Evolutionary conservation across 73 alveolate genomes (phyloP).

Genomic region (Breviolum minutum): DNA sequence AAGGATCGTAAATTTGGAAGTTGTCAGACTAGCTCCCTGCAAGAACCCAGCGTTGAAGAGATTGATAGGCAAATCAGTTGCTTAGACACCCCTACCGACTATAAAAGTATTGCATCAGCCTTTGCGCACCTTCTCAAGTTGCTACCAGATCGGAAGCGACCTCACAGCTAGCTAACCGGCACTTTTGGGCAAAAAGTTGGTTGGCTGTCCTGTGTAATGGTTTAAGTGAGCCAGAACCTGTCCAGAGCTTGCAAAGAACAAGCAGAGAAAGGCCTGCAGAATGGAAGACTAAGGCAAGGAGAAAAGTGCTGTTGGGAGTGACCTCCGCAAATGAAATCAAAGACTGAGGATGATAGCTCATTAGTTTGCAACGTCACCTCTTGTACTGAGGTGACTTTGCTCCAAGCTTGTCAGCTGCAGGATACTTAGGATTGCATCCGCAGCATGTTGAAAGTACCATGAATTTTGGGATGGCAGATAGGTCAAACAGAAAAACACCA

Average conservation of each 20-base stretch:
- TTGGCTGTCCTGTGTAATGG: neutral
- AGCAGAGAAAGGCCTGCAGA: neutral
- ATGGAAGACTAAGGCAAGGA: neutral
- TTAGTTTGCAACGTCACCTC: neutral
- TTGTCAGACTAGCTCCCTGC: neutral
- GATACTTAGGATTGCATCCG: too few species aligned
- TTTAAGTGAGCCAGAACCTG: neutral
- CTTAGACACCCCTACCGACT: conserved; percentile 36
- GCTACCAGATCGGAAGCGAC: conserved; percentile 74
- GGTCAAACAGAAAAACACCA: neutral
- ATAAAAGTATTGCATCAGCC: conserved; percentile 35
- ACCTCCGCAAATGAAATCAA: neutral
- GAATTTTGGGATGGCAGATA: too few species aligned
- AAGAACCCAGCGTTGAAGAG: conserved; percentile 25
- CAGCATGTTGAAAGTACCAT: too few species aligned
- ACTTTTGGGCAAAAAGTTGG: neutral
- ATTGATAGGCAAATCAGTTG: conserved; percentile 9
- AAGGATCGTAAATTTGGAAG: conserved; percentile 37
- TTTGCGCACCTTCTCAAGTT: conserved; percentile 55
- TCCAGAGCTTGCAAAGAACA: neutral
- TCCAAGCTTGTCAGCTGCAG: conserved; percentile 56
- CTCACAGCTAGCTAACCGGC: neutral
- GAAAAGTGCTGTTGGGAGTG: neutral
- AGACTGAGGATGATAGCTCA: neutral
- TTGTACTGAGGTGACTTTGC: conserved; percentile 39